Percentiles rank a stretch among this genome's conserved stretches.
Evolutionary conservation across 2,329 filamentous ascomycete genomes (phyloP).

Genomic region (Emericellopsis cladophorae): DNA sequence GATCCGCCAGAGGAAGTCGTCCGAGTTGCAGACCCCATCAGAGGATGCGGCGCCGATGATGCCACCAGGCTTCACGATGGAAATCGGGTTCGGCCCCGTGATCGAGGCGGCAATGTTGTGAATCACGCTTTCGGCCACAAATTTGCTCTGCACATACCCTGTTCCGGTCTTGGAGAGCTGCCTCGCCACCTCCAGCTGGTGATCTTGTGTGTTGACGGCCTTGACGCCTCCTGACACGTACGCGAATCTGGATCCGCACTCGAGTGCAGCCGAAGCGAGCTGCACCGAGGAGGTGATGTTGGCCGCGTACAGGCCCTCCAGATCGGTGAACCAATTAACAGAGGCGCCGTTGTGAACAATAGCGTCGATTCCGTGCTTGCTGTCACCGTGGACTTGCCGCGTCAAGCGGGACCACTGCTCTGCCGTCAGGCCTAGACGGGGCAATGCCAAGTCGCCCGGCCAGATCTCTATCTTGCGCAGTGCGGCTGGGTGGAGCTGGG

Average conservation of each 20-base stretch:
- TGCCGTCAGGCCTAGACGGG: conserved; percentile 11
- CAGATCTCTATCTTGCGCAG: conserved; percentile 5
- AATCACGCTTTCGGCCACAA: conserved; percentile 9
- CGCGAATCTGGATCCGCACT: conserved; percentile 5
- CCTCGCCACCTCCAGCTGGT: not conserved
- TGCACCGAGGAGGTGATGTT: conserved; percentile 44
- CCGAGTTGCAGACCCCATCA: conserved; percentile 8
- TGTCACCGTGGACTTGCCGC: too few relatives aligned
- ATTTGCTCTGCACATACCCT: conserved; percentile 11
- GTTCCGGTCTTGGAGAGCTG: conserved; percentile 1
- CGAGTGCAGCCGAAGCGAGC: conserved; percentile 6
- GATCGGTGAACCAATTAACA: conserved; percentile 65
- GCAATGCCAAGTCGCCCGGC: conserved; percentile 5
- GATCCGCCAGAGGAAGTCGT: conserved; percentile 11
- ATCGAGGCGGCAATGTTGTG: conserved; percentile 1
- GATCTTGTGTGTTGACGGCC: not conserved
- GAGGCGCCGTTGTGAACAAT: conserved; percentile 72
- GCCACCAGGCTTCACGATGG: conserved; percentile 9
- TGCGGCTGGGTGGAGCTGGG: too few relatives aligned
- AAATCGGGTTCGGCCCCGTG: conserved; percentile 4
- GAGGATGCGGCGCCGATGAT: conserved; percentile 7
- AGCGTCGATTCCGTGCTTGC: conserved; percentile 45
- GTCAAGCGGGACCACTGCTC: conserved; percentile 48
- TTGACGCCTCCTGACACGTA: conserved; percentile 11
- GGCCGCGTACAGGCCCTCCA: conserved; percentile 59